Base-by-base conservation (phyloP, 768 basidiomycete genomes). In the Psilocybe tampanensis region DNA sequence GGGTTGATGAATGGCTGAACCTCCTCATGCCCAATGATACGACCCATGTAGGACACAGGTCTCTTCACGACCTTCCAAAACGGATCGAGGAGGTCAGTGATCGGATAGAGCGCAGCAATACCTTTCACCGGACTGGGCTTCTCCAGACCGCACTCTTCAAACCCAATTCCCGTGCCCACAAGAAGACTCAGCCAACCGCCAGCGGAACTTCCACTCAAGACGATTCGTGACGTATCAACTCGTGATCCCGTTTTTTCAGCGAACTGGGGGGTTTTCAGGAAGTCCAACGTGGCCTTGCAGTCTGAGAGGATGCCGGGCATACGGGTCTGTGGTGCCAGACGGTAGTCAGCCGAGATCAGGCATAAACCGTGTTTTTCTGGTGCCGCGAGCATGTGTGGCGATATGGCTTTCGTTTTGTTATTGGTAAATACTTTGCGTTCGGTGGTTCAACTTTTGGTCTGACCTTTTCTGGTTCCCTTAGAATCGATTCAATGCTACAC, bases 101-200 rank as follows among this genome's bases (percentile, higher is more conserved):
- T 76, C 6, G 76, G 74, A 55, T 76, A 77, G 2, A 77, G 49
- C 0, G 74, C 69, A 18, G 66, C 66, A 33, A 77, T 69, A 1
- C 74, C 76, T 6, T 56, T 54, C 2, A 73, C 68, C 3, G 62
- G 65, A 1, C 62, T 51, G 2, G 74, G 74, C n/a, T 43, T 55
- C 19, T 66, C 64, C 2, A 75, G 56, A 2, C 72, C 72, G 48
- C 71, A 69, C 21, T 68, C 72, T 8, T 60, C 63, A 53, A 66
- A 74, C 0, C 74, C 76, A 8, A 77, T 72, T 0, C 74, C 74
- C 4, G 68, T 72, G 0, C 75, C 75, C 1, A 62, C 54, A 3
- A 77, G 64, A 1, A 77, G 62, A 12, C 72, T 60, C 5, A 77
- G 66, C 73, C 73, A 77, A 0, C 76, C 76, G 2, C 76, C 76